Evolutionary conservation across 2,329 filamentous ascomycete species (phyloP).

Genomic region (Fusarium sp.): DNA sequence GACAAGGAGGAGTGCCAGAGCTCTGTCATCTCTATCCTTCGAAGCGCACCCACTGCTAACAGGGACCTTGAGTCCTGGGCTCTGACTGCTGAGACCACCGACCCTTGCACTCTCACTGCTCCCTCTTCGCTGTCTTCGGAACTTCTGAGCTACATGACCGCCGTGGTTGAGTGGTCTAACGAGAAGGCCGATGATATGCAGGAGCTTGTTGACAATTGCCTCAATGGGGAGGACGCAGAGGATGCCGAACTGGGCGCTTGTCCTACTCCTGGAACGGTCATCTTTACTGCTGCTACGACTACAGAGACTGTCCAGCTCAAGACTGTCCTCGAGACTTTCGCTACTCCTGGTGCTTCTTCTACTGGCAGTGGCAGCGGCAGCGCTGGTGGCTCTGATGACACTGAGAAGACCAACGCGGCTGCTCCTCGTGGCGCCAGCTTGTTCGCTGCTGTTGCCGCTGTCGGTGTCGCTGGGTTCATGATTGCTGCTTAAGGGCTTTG

Average conservation of each 20-base stretch:
- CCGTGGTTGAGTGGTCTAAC: not conserved
- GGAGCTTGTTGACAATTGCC: conserved; percentile 5
- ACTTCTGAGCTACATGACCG: conserved; percentile 24
- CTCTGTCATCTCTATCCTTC: conserved; percentile 7
- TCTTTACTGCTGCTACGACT: conserved; percentile 19
- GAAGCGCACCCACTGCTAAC: not conserved
- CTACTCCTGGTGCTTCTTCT: not conserved
- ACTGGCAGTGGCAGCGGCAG: not conserved
- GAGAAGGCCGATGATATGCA: not conserved
- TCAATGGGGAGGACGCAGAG: not conserved
- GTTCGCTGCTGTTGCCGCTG: conserved; percentile 6
- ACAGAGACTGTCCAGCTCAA: conserved; percentile 16
- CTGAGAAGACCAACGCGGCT: not conserved
- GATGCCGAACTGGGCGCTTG: not conserved
- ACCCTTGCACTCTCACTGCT: conserved; percentile 13
- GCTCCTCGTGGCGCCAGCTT: not conserved
- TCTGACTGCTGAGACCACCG: not conserved
- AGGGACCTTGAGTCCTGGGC: not conserved
- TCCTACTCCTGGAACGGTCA: conserved; percentile 2
- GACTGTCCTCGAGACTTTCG: not conserved
- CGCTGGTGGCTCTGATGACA: not conserved
- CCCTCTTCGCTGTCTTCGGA: conserved; percentile 16
- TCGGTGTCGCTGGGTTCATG: conserved; percentile 16
- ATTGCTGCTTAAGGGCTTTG: not conserved
- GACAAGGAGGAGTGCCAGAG: conserved; percentile 4